These are phyloP conservation scores for Dothidotthia symphoricarpi DNA, from an alignment of 2,329 filamentous ascomycete genomes.

Conservation along the genomic window DNA sequence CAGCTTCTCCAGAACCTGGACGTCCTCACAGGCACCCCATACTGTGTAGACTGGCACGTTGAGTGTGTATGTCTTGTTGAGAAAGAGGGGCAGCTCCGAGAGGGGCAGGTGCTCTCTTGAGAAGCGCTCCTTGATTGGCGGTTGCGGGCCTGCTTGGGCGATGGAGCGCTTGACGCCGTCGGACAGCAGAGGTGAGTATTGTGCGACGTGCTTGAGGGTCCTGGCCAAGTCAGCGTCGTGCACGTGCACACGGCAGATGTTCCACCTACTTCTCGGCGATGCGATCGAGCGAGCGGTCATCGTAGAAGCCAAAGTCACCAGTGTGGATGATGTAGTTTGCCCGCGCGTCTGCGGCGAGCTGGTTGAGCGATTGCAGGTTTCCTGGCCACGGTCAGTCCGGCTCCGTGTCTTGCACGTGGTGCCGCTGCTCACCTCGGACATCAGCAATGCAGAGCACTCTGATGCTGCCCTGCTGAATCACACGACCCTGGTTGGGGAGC, in stretches of 20 bases:
- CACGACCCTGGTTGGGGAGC: constrained; percentile 54
- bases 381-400: constrained; percentile 57
- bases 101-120: constrained; percentile 78
- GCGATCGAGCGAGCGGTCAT: constrained; percentile 89
- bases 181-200: constrained; percentile 92
- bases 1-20: constrained; percentile 95
- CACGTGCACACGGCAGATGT: neutral
- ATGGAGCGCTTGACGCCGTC: constrained; percentile 69
- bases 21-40: constrained; percentile 98
- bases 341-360: constrained; percentile 88
- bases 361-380: constrained; percentile 92
- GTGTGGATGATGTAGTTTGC: constrained; percentile 99
- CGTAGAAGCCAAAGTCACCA: constrained; percentile 98
- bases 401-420: fast-evolving
- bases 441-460: constrained; percentile 54
- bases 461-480: constrained; percentile 50
- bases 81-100: constrained; percentile 85
- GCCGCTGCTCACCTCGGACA: constrained; percentile 47
- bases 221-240: constrained; percentile 48
- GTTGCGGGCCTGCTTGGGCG: constrained; percentile 65
- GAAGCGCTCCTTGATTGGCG: constrained; percentile 79
- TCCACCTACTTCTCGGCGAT: constrained; percentile 90
- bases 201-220: constrained; percentile 95
- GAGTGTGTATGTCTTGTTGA: constrained; percentile 83
- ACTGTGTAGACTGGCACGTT: constrained; percentile 98